These are phyloP conservation scores for Metschnikowia similis DNA, from an alignment of 805 yeast genomes.

Conservation along the genomic window DNA sequence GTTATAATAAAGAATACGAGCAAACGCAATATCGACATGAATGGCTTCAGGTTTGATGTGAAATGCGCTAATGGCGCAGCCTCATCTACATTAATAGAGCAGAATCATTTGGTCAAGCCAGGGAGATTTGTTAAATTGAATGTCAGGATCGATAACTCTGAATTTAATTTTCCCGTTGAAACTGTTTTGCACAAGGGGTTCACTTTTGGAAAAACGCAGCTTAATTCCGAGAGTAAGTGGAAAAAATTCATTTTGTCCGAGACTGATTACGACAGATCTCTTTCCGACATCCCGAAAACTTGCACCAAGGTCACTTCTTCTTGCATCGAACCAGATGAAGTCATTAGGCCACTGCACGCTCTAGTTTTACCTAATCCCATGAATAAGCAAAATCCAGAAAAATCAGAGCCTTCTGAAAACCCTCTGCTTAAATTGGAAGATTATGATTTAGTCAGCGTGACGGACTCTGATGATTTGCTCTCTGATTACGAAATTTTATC, in stretches of 20 bases:
- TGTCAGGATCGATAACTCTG: conserved; percentile 26
- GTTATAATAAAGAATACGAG: conserved; percentile 29
- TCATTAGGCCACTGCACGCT: not conserved
- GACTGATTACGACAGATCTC: not conserved
- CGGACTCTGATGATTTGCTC: conserved; percentile 23
- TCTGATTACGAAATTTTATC: conserved; percentile 40
- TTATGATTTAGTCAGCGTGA: conserved; percentile 32
- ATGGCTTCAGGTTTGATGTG: conserved; percentile 25
- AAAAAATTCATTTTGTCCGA: not conserved
- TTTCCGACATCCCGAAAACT: not conserved
- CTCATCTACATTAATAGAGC: conserved; percentile 26
- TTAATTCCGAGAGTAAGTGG: not conserved
- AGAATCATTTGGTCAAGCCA: conserved; percentile 30
- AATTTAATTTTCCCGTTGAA: conserved; percentile 32
- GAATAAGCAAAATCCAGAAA: no score
- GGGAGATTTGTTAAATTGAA: conserved; percentile 31
- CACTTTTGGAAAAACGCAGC: not conserved
- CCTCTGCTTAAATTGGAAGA: conserved; percentile 15
- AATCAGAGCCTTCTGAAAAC: not conserved
- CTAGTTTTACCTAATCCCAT: not conserved
- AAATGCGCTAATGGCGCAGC: conserved; percentile 27
- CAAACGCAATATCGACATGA: conserved; percentile 23
- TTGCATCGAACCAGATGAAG: not conserved
- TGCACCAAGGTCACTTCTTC: not conserved
- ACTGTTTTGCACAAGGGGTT: conserved; percentile 22